Percentiles rank a stretch among this genome's conserved stretches.
Conservation (phyloP, 2,329 filamentous ascomycete species). For the Paecilomyces dactylethromorphus region DNA sequence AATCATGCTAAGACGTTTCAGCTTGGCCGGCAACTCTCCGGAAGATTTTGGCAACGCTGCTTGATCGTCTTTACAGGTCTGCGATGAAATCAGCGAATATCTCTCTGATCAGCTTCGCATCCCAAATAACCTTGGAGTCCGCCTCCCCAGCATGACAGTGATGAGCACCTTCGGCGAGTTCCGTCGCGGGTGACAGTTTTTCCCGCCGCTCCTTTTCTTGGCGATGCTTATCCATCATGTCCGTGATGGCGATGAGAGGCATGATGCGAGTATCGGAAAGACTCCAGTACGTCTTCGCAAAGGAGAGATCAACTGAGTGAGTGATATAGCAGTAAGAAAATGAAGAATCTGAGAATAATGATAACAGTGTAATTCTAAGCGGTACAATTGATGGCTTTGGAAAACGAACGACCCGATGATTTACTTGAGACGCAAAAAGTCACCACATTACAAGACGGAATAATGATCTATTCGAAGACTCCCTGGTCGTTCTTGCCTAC, state of each 20-base stretch:
- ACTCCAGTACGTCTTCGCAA: not conserved
- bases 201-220: constrained; percentile 1
- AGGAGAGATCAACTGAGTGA: not conserved
- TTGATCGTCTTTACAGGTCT: not conserved
- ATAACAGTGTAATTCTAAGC: not conserved
- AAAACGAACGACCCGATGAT: not conserved
- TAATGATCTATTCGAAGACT: not conserved
- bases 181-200: not conserved
- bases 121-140: not conserved
- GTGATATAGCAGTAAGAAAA: not conserved
- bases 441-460: not conserved
- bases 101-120: not conserved
- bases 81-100: not conserved
- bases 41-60: not conserved
- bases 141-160: not conserved
- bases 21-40: not conserved
- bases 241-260: not conserved
- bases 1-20: not conserved
- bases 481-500: not conserved
- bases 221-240: not conserved
- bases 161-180: not conserved
- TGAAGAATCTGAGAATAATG: not conserved
- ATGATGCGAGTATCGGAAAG: not conserved
- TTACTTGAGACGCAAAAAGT: not conserved
- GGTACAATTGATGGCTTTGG: not conserved